Evolutionary conservation across 768 basidiomycete species (phyloP).

Genomic region (Lactifluus piperatus): DNA sequence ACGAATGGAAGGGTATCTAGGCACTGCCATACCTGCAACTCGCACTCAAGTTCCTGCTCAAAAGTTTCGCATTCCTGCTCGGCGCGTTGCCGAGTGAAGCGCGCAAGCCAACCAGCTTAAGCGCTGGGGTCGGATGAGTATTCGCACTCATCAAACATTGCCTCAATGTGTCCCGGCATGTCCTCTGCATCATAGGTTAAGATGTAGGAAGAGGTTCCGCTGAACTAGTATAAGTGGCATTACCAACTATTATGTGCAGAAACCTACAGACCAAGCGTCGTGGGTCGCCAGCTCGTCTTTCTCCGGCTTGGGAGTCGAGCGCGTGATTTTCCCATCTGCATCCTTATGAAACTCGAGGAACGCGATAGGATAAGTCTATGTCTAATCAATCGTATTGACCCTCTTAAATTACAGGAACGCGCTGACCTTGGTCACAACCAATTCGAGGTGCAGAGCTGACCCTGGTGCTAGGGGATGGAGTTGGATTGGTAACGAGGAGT

Average conservation of each 20-base stretch:
- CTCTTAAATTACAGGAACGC: neutral
- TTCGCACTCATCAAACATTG: constrained; percentile 14
- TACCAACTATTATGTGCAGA: neutral
- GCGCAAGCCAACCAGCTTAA: constrained; percentile 59
- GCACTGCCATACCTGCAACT: constrained; percentile 49
- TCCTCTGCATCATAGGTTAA: neutral
- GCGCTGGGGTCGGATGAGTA: constrained; percentile 7
- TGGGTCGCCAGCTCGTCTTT: constrained; percentile 55
- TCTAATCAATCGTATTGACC: neutral
- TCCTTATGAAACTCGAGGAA: constrained; percentile 62
- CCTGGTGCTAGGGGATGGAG: constrained; percentile 65
- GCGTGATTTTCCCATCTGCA: constrained; percentile 38
- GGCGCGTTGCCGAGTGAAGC: constrained; percentile 40
- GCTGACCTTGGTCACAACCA: constrained; percentile 58
- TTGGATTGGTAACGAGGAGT: too few relatives aligned
- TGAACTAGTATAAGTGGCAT: constrained; percentile 23
- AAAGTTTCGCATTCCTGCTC: constrained; percentile 42
- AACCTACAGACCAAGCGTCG: constrained; percentile 62
- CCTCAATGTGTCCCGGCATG: constrained; percentile 31
- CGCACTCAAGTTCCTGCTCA: constrained; percentile 56
- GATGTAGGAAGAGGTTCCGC: constrained; percentile 32
- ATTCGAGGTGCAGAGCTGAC: constrained; percentile 58
- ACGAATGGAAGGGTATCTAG: neutral
- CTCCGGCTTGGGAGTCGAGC: constrained; percentile 55
- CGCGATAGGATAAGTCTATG: constrained; percentile 62